Percentiles rank a stretch among this genome's conserved stretches.
These are phyloP conservation scores for Chondrus crispus DNA, from an alignment of 23 red algal genomes.

Conservation along the genomic window DNA sequence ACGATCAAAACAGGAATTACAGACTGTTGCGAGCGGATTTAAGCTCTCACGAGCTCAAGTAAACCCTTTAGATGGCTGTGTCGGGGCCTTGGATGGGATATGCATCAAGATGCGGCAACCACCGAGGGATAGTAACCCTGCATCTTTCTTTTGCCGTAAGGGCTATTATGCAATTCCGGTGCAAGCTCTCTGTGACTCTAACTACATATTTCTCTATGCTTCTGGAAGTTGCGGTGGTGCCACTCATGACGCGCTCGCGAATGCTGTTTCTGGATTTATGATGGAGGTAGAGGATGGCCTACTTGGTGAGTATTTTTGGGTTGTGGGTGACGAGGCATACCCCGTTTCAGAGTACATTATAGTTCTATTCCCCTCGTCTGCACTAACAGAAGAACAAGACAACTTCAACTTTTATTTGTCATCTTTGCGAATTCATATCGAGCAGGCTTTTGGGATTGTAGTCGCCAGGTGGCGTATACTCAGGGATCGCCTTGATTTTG, in stretches of 20 bases:
- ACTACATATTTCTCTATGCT: not conserved
- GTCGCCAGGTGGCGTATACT: no score
- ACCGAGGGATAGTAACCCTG: not conserved
- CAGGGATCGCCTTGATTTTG: no score
- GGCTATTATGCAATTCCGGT: not conserved
- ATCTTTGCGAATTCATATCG: no score
- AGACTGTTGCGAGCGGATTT: not conserved
- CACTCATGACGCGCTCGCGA: not conserved
- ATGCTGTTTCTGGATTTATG: not conserved
- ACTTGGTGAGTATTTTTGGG: not conserved
- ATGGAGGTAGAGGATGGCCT: not conserved
- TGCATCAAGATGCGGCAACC: not conserved
- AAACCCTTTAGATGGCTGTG: not conserved
- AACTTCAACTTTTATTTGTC: no score
- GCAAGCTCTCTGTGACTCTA: not conserved
- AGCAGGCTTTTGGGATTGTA: no score
- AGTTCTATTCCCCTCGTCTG: no score
- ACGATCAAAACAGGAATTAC: not conserved
- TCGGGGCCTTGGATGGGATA: not conserved
- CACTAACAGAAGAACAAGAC: no score
- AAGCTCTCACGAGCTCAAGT: not conserved
- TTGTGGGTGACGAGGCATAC: no score
- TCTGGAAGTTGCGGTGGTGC: not conserved
- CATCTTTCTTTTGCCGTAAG: not conserved
- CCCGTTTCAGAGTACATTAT: no score